Base-by-base conservation (phyloP, 2,329 filamentous ascomycete species). In the Thyridium curvatum region DNA sequence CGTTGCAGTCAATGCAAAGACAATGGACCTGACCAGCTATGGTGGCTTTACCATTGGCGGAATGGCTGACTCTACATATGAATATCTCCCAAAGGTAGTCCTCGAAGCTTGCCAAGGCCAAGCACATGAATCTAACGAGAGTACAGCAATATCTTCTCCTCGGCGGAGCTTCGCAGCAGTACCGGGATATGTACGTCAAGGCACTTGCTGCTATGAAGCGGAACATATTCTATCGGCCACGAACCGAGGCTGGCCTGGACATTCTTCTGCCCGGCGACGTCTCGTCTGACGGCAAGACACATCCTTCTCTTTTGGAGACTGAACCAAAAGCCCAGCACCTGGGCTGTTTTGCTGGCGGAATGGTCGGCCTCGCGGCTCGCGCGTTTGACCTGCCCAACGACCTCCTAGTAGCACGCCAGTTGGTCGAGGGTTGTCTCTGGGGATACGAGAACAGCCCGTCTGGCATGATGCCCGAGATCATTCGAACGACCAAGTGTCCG, bases 161-260 rank as follows among this genome's bases (percentile, higher is more conserved):
- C 0, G 82, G 83, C 37, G 85, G 85, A 2, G 64, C 74, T 5
- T 71, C 78, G 34, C 59, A 66, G 2, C 71, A 78, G 44, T 89
- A 89, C 56, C 65, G 66, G 21, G 68, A 70, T 26, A 77, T 90
- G 68, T 85, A 87, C 49, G 62, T 73, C 37, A 65, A 64, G 32
- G 74, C 82, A 15, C 74, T 85, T 1, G 39, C 30, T 1, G 42
- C 46, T 21, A 46, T 46, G 44, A 33, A 48, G 21, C 10, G 30
- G 18, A 28, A 42, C 40, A 42, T 48, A 17, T 46, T 48, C 38
- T 48, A 42, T 40, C 46, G 40, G 16, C 40, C 44, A n/a, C 41
- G 39, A 12, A 35, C 41, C 10, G 13, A 17, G 12, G 34, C 37
- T 26, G 9, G 10, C n/a, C 14, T 8, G 6, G 35, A 38, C 2